Evolutionary conservation across 257 asterid species (phyloP), one percentile per base, ranked within the genome.

Genomic region (Plantago major): DNA sequence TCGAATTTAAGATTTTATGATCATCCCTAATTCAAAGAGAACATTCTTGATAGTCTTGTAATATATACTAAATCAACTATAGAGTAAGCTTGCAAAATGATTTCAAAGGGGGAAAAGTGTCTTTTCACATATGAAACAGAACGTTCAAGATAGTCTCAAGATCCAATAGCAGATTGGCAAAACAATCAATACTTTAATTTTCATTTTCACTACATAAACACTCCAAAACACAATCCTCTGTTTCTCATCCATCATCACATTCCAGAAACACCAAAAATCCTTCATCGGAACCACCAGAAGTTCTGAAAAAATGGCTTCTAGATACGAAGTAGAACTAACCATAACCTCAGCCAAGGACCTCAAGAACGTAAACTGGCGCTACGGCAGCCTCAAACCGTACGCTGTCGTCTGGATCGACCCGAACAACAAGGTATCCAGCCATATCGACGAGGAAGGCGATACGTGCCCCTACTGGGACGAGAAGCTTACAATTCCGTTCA

Each of bases 401-500:
- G 95, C 87, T 81, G 94, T 88, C 76, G 87, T 78, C 0, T 90
- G 98, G 98, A 58, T 90, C 13, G 96, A 90, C 64, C 79, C 98
- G 1, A 67, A 49, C 5, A 48, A 55, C 67, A 90, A 88, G 77
- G 58, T 62, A 82, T 71, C 96, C 67, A 83, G 91, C 30, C 76
- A 69, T 68, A 94, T 84, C 60, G 88, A 80, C 71, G 84, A 79
- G 8, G 70, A 66, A 6, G 96, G 95, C 44, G 94, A 90, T 68
- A 76, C 81, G 12, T 57, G 49, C 4, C 96, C 96, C 1, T 14
- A n/a, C 73, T 91, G 96, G 98, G 55, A 74, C 64, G 80, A 82
- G 22, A 88, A 71, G 19, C 78, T 85, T 18, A 51, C 68, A 52
- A 70, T 88, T 60, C 94, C 95, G 33, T 79, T 88, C 79, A 52